Evolutionary conservation across 2,329 filamentous ascomycete species (phyloP).

Genomic region (Triangularia setosa): DNA sequence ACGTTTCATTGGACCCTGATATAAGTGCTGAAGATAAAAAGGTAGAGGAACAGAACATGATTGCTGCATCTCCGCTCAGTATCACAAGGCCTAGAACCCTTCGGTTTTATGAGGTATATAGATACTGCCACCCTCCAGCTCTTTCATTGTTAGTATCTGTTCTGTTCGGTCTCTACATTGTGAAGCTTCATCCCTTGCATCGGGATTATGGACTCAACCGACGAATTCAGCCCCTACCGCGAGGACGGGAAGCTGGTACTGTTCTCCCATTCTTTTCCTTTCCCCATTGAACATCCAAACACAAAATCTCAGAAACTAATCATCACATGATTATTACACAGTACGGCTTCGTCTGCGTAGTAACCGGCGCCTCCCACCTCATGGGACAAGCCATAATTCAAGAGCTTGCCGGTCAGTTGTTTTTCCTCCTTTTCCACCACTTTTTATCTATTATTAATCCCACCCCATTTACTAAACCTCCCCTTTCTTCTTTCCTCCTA

Average conservation of each 20-base stretch:
- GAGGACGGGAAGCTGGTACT: constrained; percentile 53
- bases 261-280: constrained; percentile 21
- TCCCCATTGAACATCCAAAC: neutral
- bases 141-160: neutral
- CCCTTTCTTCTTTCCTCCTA: neutral
- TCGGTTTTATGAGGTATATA: neutral
- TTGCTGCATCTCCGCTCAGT: neutral
- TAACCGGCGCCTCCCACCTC: constrained; percentile 58
- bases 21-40: neutral
- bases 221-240: constrained; percentile 55
- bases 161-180: neutral
- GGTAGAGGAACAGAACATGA: neutral
- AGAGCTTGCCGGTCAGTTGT: constrained; percentile 50
- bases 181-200: neutral
- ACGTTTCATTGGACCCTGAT: neutral
- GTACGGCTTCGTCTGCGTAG: constrained; percentile 63
- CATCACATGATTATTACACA: constrained; percentile 24
- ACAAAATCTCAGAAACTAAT: no score
- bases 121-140: neutral
- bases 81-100: neutral
- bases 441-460: no score
- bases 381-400: constrained; percentile 57
- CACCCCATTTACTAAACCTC: constrained; percentile 16
- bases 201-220: constrained; percentile 32
- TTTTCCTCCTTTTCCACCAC: neutral